Base-by-base conservation (phyloP, 768 basidiomycete genomes). In the Russula vinacea region DNA sequence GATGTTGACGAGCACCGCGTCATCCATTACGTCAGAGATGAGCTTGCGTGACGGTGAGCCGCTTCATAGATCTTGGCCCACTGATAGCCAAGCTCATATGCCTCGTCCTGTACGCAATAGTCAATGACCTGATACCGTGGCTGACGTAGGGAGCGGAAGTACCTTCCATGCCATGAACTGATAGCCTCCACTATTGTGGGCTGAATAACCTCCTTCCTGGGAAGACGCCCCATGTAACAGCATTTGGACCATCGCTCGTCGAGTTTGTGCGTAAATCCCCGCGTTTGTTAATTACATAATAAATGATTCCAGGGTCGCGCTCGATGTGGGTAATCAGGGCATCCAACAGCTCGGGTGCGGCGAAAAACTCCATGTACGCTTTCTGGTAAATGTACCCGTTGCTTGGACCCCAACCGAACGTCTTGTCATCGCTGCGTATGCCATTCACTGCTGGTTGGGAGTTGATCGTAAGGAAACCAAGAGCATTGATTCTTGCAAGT, bases 201-300 rank as follows among this genome's bases (percentile, higher is more conserved):
- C 73, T 96, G 94, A 53, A 96, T 78, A 69, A 97, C 91, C 79
- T 97, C 95, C 75, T 98, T 98, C 61, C 92, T 5, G 95, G 93
- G 82, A 96, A 98, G 10, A 97, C 92, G 67, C 95, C 95, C 95
- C 95, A 98, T 1, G 95, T 98, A 19, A 98, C 94, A n/a, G 95
- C 95, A 70, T 97, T 98, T 32, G 97, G 95, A 2, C 95, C 94
- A 56, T 97, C 94, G 2, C 89, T 91, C 70, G 93, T 90, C 17
- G 87, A 94, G 79, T 98, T 99, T 55, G 97, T 98, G 60, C 88
- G 85, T 56, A 99, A 79, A 74, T 98, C 95, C 45, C 97, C 97
- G 47, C 87, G 85, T 74, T 89, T 92, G 83, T 98, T 98, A 75
- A 98, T 96, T 54, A 94, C 92, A 71, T 98, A 96, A 80, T 98